Percentiles rank a stretch among this genome's conserved stretches.
phyloP scores from a whole-genome alignment of 345 rosid genomes.

The Syzygium oleosum region DNA sequence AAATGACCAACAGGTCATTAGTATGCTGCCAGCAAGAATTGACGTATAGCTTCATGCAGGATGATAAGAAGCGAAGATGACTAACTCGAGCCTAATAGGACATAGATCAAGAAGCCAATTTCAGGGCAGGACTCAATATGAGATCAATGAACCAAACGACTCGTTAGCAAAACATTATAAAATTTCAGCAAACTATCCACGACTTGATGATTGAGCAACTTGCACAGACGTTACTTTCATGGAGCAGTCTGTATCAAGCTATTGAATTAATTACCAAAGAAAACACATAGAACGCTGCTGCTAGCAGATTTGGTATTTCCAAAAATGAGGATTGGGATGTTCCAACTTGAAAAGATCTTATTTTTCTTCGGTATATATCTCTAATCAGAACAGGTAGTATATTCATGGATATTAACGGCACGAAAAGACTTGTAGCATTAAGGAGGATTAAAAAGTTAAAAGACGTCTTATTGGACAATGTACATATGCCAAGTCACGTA shows the following conservation, averaged over 20 bases:
- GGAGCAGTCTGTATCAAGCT: not conserved
- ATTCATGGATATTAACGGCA: no score
- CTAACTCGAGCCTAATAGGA: not conserved
- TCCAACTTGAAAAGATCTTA: no score
- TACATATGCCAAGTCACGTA: no score
- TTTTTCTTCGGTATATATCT: no score
- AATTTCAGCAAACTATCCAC: not conserved
- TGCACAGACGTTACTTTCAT: not conserved
- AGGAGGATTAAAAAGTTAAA: no score
- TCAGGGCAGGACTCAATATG: not conserved
- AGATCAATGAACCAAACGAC: not conserved
- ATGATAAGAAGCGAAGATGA: not conserved
- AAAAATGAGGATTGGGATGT: not conserved
- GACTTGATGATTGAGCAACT: not conserved
- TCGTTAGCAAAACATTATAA: not conserved
- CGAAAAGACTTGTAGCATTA: no score
- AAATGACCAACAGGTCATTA: not conserved
- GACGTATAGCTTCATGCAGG: not conserved
- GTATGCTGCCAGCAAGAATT: not conserved
- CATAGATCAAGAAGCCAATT: not conserved
- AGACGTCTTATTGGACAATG: no score
- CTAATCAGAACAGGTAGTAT: no score
- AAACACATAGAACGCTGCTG: not conserved
- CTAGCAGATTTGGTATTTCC: not conserved
- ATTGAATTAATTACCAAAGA: not conserved